Evolutionary conservation across 352 stramenopile species (phyloP), one percentile per base, ranked within the genome.

Genomic region (Globisporangium paroecandrum): DNA sequence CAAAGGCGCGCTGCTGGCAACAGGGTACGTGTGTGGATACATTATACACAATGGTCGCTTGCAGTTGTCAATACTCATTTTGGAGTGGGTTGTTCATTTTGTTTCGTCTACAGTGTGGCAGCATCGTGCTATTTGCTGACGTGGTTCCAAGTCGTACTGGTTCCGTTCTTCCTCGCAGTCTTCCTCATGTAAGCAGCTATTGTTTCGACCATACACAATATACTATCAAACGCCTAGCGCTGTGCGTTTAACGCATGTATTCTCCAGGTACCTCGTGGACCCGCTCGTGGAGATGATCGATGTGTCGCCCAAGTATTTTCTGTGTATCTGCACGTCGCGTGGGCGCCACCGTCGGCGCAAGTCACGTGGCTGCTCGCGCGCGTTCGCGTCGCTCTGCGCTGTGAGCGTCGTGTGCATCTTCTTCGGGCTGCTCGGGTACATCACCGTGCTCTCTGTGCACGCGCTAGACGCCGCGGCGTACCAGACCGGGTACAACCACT

Each of bases 381-480:
- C 88, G 3, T 91, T 96, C 53, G 81, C 88, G 34, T 96, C 88
- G 38, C 69, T 94, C 8, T 90, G 89, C 56, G 88, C 88, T 1
- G 87, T 96, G 20, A 91, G 83, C 65, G 77, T 96, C 56, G 87
- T 96, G 58, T 94, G 85, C 65, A 85, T 93, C 51, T 96, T 96
- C 70, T 94, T 96, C 62, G 82, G 84, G 36, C 72, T 96, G 43
- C 72, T 96, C 13, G 88, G 88, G 29, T 96, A 94, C 76, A 96
- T 96, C 61, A 94, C 86, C 10, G 88, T 96, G 58, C 77, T 96
- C 13, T 96, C 88, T 5, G 85, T 96, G 27, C 85, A 94, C 63
- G 86, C 85, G 10, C 76, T 96, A 18, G 84, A 96, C 62, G 81
- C 86, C n/a, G 81, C 78, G 25, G 77, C 84, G 34, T 96, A 96